These are phyloP conservation scores for Hypoxylon lienhwacheense DNA, from an alignment of 495 filamentous ascomycete genomes.

Conservation along the genomic window DNA sequence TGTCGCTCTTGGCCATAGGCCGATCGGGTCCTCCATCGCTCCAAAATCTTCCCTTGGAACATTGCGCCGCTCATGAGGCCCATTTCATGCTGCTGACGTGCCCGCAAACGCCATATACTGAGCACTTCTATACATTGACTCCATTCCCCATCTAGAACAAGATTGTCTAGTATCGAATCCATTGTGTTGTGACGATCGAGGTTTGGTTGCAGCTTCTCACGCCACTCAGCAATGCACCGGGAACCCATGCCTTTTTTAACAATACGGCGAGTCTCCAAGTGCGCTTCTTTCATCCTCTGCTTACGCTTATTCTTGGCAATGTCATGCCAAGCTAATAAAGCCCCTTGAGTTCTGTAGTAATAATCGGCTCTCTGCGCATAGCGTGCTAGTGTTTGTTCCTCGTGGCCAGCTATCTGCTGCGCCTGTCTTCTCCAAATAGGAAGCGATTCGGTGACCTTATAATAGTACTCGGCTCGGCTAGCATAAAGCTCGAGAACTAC, in stretches of 20 bases:
- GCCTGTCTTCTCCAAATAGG: constrained; percentile 38
- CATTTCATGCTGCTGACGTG: constrained; percentile 26
- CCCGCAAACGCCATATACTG: constrained; percentile 46
- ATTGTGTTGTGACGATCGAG: constrained; percentile 28
- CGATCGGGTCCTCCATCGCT: constrained; percentile 33
- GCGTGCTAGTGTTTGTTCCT: constrained; percentile 17
- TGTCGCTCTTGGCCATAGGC: constrained; percentile 18
- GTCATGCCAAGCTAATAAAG: constrained; percentile 30
- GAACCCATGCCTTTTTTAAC: constrained; percentile 40
- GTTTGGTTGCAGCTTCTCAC: constrained; percentile 33
- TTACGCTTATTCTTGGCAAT: constrained; percentile 35
- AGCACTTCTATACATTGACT: constrained; percentile 43
- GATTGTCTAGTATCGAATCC: constrained; percentile 25
- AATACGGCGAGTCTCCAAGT: constrained; percentile 37
- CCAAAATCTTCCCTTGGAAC: constrained; percentile 42
- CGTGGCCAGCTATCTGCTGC: constrained; percentile 13
- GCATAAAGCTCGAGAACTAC: constrained; percentile 28
- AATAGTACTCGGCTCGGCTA: constrained; percentile 32
- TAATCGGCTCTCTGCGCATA: constrained; percentile 36
- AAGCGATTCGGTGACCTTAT: constrained; percentile 28
- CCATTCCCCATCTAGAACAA: constrained; percentile 30
- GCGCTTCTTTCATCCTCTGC: constrained; percentile 35
- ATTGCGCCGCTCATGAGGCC: constrained; percentile 28
- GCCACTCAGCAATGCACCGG: constrained; percentile 37
- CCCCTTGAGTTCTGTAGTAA: constrained; percentile 32